Percentiles rank a stretch among this genome's conserved stretches.
Evolutionary conservation across 768 basidiomycete genomes (phyloP).

Genomic region (Panus rudis): DNA sequence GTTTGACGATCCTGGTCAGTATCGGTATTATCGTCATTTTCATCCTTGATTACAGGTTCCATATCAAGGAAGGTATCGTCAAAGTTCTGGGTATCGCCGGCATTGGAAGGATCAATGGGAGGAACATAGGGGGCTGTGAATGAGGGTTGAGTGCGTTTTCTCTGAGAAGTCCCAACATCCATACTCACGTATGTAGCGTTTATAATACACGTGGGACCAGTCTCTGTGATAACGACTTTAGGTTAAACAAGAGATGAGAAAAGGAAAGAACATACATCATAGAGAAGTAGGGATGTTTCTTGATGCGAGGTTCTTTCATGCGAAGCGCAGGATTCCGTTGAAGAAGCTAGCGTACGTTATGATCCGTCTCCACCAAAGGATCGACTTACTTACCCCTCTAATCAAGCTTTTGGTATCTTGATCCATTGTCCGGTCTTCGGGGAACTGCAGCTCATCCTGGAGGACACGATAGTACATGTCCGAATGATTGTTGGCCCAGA

Average conservation of each 20-base stretch:
- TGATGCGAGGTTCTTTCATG: constrained; percentile 89
- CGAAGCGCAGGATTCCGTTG: constrained; percentile 89
- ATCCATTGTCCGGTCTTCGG: constrained; percentile 88
- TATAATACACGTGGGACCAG: constrained; percentile 91
- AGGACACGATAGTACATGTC: constrained; percentile 93
- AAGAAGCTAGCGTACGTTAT: constrained; percentile 50
- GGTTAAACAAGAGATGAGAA: constrained; percentile 8
- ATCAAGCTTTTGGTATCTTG: constrained; percentile 93
- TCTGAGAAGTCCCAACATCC: constrained; percentile 1
- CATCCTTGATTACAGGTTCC: constrained; percentile 85
- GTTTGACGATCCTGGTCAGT: constrained; percentile 68
- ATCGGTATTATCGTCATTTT: constrained; percentile 47
- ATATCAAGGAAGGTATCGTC: constrained; percentile 96
- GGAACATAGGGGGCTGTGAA: constrained; percentile 83
- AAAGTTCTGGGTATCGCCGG: constrained; percentile 95
- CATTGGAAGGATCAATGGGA: constrained; percentile 84
- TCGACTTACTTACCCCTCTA: constrained; percentile 64
- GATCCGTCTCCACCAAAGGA: constrained; percentile 1
- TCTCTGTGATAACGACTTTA: constrained; percentile 44
- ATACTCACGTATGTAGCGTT: constrained; percentile 85
- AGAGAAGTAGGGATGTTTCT: constrained; percentile 90
- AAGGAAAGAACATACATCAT: constrained; percentile 61
- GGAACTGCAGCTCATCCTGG: constrained; percentile 85
- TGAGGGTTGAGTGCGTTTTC: constrained; percentile 9
- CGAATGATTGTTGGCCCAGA: constrained; percentile 88